phyloP scores from a whole-genome alignment of 2,329 filamentous ascomycete genomes.

The Xylariaceae sp. region DNA sequence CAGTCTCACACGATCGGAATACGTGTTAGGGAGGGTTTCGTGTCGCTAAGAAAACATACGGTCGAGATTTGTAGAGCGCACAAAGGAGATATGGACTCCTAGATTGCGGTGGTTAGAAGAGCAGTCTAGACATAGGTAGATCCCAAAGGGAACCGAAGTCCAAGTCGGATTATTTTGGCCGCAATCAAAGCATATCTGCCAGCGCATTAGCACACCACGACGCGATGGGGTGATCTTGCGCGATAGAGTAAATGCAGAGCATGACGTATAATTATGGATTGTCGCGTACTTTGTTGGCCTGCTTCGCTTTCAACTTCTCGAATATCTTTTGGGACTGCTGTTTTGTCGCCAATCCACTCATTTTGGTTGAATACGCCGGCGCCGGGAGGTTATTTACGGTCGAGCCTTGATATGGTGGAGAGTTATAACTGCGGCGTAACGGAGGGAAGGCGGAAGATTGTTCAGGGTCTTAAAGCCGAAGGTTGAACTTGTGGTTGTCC shows the following conservation, averaged over 20 bases:
- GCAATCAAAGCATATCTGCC: constrained; percentile 91
- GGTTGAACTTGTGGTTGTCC: constrained; percentile 9
- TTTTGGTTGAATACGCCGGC: constrained; percentile 38
- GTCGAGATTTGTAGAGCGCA: constrained; percentile 96
- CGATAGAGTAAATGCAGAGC: too few species aligned
- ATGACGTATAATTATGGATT: too few species aligned
- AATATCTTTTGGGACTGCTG: constrained; percentile 96
- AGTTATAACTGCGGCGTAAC: not conserved
- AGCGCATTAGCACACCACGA: not conserved
- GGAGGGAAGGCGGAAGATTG: not conserved
- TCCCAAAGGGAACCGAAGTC: constrained; percentile 95
- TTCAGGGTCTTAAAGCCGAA: constrained; percentile 5
- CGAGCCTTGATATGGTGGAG: not conserved
- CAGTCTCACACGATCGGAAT: constrained; percentile 17
- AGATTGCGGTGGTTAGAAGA: constrained; percentile 96
- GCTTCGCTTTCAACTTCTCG: constrained; percentile 91
- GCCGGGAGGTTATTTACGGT: not conserved
- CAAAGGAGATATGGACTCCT: constrained; percentile 98
- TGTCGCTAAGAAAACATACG: constrained; percentile 57
- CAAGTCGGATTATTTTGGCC: constrained; percentile 96
- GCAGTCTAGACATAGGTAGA: constrained; percentile 97
- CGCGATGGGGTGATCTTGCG: too few species aligned
- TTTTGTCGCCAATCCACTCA: constrained; percentile 75
- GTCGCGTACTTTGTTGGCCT: constrained; percentile 78
- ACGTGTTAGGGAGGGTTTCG: not conserved